phyloP scores from a whole-genome alignment of 495 filamentous ascomycete species.

The Cenococcum geophilum region DNA sequence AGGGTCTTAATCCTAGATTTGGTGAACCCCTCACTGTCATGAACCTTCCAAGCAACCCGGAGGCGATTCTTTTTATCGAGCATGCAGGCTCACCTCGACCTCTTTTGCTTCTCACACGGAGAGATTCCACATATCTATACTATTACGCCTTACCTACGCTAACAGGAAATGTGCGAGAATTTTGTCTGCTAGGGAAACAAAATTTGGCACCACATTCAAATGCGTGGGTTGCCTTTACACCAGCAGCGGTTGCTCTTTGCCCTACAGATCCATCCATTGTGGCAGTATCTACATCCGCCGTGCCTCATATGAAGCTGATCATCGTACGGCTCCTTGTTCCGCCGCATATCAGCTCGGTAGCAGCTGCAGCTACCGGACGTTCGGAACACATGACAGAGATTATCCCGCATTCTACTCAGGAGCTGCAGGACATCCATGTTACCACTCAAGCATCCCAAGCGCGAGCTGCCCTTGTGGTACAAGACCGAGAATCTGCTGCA shows the following conservation, averaged over 20 bases:
- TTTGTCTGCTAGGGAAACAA: constrained; percentile 46
- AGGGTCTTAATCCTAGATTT: constrained; percentile 10
- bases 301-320: constrained; percentile 62
- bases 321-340: constrained; percentile 56
- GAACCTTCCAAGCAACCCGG: constrained; percentile 53
- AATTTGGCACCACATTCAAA: constrained; percentile 61
- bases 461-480: constrained; percentile 43
- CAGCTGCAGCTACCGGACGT: constrained; percentile 6
- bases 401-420: constrained; percentile 7
- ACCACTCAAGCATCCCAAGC: constrained; percentile 48
- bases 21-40: constrained; percentile 45
- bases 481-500: constrained; percentile 55
- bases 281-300: constrained; percentile 56
- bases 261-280: constrained; percentile 51
- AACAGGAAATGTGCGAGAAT: neutral
- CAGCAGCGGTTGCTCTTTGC: constrained; percentile 51
- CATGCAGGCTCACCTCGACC: constrained; percentile 44
- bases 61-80: constrained; percentile 52
- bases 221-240: constrained; percentile 59
- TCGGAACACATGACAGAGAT: neutral
- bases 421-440: neutral
- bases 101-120: constrained; percentile 51
- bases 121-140: constrained; percentile 57
- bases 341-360: constrained; percentile 5
- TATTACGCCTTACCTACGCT: constrained; percentile 47